Evolutionary conservation across 75 land plant species (phyloP), one percentile per base, ranked within the genome.

Genomic region (Selaginella moellendorffii): DNA sequence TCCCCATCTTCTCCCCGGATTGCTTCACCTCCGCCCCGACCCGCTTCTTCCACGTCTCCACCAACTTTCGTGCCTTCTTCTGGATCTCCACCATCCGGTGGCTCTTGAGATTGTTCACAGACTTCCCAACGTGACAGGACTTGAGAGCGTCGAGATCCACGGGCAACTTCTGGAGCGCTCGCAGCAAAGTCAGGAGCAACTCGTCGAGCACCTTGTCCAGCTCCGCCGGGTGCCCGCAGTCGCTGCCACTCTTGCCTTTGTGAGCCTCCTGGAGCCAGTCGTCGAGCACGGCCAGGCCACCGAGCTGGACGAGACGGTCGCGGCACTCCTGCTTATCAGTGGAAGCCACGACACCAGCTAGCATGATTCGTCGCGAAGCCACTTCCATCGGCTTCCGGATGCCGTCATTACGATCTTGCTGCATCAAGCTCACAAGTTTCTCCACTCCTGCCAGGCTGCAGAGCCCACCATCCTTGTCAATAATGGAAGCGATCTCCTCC

Each of bases 201-300:
- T 86, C 99, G 30, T 95, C 99, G 28, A 78, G 76, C 70, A 75
- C 74, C 71, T 84, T 79, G 64, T 61, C 75, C 19, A 67, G 52
- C 53, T 78, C 83, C 60, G 72, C 81, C 17, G 85, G 82, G 62
- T 83, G 76, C 63, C 80, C 79, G 29, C 71, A 69, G 65, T 84
- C 86, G n/a, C n/a, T n/a, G 66, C 92, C 86, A 68, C 74, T 68
- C 71, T 84, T 90, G 21, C 97, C 91, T 67, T 86, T 95, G 62
- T 90, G 99, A 17, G 79, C 83, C 65, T 95, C 97, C 76, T 95
- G 99, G 10, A 95, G 86, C 99, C 99, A 95, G 24, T 65, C 70
- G 64, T 80, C 74, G 19, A 87, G 65, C 53, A 82, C 67, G 1
- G 26, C 29, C n/a, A 87, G 75, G 18, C 92, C 99, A 54, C 74